Evolutionary conservation across 1,284 basidiomycete species (phyloP), one percentile per base, ranked within the genome.

Genomic region (Marasmius sp.): DNA sequence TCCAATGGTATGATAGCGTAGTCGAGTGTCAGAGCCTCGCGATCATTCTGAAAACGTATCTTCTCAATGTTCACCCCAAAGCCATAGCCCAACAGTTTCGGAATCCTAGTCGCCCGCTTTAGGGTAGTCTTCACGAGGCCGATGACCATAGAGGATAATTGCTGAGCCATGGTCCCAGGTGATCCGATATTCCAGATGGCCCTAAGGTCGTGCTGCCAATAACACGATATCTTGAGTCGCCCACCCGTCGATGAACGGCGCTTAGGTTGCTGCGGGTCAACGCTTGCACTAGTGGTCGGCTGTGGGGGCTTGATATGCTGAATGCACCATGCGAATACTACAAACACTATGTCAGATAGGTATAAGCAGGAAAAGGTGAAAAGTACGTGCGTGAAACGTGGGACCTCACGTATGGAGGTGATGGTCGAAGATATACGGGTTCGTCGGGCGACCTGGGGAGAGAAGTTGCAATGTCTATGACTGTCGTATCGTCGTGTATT

Each of bases 121-220:
- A 88, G 81, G 0, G 94, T 91, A 27, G 87, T 86, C 72, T 92
- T 90, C 69, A 92, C 82, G 53, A 98, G 79, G 16, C 91, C 91
- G 3, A 93, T 76, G 37, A 93, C 82, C 82, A 97, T 91, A 1
- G 90, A 87, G 14, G 90, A 89, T 1, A 97, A 81, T 66, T 95
- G 93, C 67, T 92, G 89, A 63, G 76, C 81, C 37, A 88, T 68
- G 57, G 79, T 80, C 47, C 81, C 77, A 9, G 81, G 79, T 0
- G 86, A 85, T 8, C 86, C 86, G 56, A 94, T 85, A 48, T 87
- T 91, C 93, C 94, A 97, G 12, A 94, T 77, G 0, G 94, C 87
- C 64, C 91, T 90, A n/a, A 98, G 85, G 75, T 97, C 92, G 78
- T 98, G 97, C 68, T 95, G 93, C 93, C 94, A 98, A 73, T 97